Percentiles rank a stretch among this genome's conserved stretches.
Evolutionary conservation across 495 filamentous ascomycete genomes (phyloP).

Genomic region (Penicillium longicatenatum): DNA sequence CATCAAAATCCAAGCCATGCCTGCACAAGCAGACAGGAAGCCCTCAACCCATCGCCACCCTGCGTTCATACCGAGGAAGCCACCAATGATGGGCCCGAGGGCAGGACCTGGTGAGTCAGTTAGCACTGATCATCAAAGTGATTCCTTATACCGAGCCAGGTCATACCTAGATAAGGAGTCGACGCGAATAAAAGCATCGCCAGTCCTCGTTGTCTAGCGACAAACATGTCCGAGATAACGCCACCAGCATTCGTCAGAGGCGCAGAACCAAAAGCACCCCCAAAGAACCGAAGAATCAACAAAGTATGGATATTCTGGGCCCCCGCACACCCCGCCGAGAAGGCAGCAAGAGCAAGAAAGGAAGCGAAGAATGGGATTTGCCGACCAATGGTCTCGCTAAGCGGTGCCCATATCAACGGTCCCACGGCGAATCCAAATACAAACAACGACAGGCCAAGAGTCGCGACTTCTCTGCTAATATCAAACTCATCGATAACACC

Average conservation of each 20-base stretch:
- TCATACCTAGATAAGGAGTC: slow-evolving; percentile 3
- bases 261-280: slow-evolving; percentile 7
- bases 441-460: slow-evolving; percentile 2
- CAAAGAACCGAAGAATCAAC: slow-evolving; percentile 11
- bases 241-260: slow-evolving; percentile 10
- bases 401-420: slow-evolving; percentile 10
- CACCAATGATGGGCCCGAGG: slow-evolving; percentile 8
- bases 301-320: neutral
- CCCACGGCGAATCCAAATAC: slow-evolving; percentile 9
- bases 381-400: slow-evolving; percentile 9
- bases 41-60: slow-evolving; percentile 13
- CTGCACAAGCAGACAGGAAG: slow-evolving; percentile 14
- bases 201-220: slow-evolving; percentile 1
- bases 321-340: slow-evolving; percentile 3
- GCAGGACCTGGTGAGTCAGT: slow-evolving; percentile 4
- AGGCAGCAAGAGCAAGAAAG: neutral
- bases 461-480: slow-evolving; percentile 7
- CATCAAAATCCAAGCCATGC: slow-evolving; percentile 24
- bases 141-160: neutral
- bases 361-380: slow-evolving; percentile 2
- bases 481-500: neutral
- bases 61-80: slow-evolving; percentile 3
- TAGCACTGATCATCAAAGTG: neutral
- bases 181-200: slow-evolving; percentile 4
- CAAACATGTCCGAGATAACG: slow-evolving; percentile 12